Base-by-base conservation (phyloP, 805 yeast species). In the Zygoascus tannicola region DNA sequence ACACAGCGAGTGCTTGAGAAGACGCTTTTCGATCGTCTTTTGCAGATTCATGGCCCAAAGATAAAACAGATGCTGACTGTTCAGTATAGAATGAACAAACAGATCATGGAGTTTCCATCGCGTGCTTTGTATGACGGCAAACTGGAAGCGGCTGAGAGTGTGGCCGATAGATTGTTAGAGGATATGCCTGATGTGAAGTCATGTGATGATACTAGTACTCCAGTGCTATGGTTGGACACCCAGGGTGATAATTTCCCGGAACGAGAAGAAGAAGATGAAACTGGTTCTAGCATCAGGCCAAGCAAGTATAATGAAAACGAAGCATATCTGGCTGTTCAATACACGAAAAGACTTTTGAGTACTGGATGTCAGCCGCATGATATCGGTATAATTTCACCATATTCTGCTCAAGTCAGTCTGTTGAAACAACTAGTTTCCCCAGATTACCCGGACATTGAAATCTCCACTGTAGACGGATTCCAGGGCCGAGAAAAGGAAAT, bases 401-500 rank as follows among this genome's bases (percentile, higher is more conserved):
- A 90, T 57, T 80, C 75, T 55, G 94, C 95, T 0, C 98, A 90
- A 57, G 94, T 87, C 0, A 60, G 80, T 0, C 56, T 74, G 12
- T 52, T 90, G 23, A 77, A 78, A 49, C 67, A 64, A 35, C 44
- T 68, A 8, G 50, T 82, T 1, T 65, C 68, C 26, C 49, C 52
- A 3, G 34, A 41, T 0, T 65, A 64, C 40, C 69, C 73, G 0
- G 56, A 49, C 2, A 65, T 90, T 4, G 97, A 90, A 56, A 75
- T 88, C 0, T 77, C 94, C 3, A 85, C 97, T 0, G 90, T 90
- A 3, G 98, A 90, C 64, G 97, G 97, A 1, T 92, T 90, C 56
- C 98, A 90, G 66, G 98, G 98, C 1, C 69, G 97, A 49, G 98
- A 90, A 57, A 92, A 90, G 60, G 94, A 88, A 54, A 81, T 79